phyloP scores from a whole-genome alignment of 75 land plant species.

The Gnetum montanum region DNA sequence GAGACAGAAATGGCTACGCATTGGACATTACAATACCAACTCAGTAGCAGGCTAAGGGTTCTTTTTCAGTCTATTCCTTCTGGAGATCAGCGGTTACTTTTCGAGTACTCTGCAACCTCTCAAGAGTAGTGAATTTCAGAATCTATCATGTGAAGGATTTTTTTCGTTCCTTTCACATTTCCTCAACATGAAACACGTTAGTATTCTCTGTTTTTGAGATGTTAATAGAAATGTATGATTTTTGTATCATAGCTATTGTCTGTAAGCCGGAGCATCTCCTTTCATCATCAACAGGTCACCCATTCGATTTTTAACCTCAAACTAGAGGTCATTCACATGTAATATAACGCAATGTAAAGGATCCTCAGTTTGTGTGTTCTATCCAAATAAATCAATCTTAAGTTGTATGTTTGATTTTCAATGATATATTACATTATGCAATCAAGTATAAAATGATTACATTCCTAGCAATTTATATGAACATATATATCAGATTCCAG shows the following conservation, averaged over 20 bases:
- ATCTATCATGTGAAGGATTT: not conserved
- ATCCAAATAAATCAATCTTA: too few species aligned
- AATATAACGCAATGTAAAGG: conserved; percentile 1
- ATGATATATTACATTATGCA: too few species aligned
- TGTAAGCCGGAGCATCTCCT: not conserved
- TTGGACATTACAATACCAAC: conserved; percentile 86
- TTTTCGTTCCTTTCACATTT: not conserved
- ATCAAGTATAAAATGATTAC: too few species aligned
- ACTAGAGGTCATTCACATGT: not conserved
- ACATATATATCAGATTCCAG: too few species aligned
- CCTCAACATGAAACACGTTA: not conserved
- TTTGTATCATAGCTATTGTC: too few species aligned
- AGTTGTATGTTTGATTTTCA: too few species aligned
- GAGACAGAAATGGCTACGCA: conserved; percentile 99
- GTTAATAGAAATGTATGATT: not conserved
- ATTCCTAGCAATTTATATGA: too few species aligned
- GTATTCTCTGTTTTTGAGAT: not conserved
- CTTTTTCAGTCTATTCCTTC: conserved; percentile 85
- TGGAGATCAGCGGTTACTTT: conserved; percentile 61
- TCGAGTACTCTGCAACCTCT: conserved; percentile 91
- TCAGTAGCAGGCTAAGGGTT: conserved; percentile 84
- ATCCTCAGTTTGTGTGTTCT: too few species aligned
- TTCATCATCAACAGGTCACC: not conserved
- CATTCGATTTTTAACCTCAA: conserved; percentile 1
- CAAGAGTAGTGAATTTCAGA: conserved; percentile 19